Base-by-base conservation (phyloP, 768 basidiomycete species). In the Psilocybe subaeruginosa region DNA sequence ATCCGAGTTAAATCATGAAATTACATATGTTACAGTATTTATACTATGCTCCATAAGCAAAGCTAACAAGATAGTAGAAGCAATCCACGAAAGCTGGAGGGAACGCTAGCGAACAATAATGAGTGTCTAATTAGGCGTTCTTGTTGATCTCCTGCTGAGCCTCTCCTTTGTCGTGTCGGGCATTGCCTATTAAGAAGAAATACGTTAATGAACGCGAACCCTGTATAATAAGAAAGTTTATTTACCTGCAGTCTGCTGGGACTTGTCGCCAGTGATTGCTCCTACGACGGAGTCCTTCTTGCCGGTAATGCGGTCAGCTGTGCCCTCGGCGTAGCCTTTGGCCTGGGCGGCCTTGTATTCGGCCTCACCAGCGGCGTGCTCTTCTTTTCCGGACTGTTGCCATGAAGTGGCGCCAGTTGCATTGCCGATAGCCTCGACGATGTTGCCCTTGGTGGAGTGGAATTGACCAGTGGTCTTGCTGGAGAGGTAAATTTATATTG, bases 121-220 rank as follows among this genome's bases (percentile, higher is more conserved):
- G 33, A 35, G 3, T 35, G 33, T 35, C 1, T 11, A 11, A 35
- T 51, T 17, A 51, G 50, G 30, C 31, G 31, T 51, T 33, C 66
- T 81, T 78, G 69, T 88, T 89, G 31, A 80, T 16, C 3, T 84
- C 75, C 69, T 88, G 85, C 64, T 88, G 80, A 0, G 77, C 68
- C 52, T 79, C 65, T 0, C 88, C 87, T 62, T 87, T 86, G 50
- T 87, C 83, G 0, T 84, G 78, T 53, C 72, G 76, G 16, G 73
- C 56, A 57, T 87, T 86, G 1, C 88, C 87, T 87, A 23, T 6
- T 23, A 54, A 33, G 8, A 9, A 14, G 61, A 29, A 0, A 11
- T 12, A 12, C 31, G 39, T n/a, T 30, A 8, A 29, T 17, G 35
- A 45, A 17, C 14, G 23, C 16, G 9, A 16, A 43, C 31, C 8